Percentiles rank a stretch among this genome's conserved stretches.
These are phyloP conservation scores for Ramichloridium luteum DNA, from an alignment of 2,329 filamentous ascomycete species.

Conservation along the genomic window DNA sequence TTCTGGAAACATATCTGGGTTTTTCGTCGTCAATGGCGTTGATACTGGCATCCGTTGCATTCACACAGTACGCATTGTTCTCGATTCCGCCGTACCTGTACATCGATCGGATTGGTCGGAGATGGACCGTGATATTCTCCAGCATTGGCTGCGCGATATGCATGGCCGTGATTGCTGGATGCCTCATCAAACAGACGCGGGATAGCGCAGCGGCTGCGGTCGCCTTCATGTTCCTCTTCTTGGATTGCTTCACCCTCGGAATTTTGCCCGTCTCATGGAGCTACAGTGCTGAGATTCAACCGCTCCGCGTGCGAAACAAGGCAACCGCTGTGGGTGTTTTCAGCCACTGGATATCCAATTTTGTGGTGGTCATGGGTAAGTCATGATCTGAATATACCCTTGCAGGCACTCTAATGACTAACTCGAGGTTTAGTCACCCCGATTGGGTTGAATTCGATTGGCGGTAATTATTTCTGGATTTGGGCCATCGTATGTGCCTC, in stretches of 20 bases:
- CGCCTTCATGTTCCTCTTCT: constrained; percentile 36
- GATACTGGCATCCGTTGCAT: constrained; percentile 22
- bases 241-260: constrained; percentile 43
- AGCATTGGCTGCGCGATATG: constrained; percentile 23
- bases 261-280: constrained; percentile 30
- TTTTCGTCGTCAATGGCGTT: constrained; percentile 20
- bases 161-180: constrained; percentile 26
- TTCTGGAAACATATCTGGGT: constrained; percentile 18
- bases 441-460: constrained; percentile 18
- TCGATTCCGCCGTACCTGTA: constrained; percentile 24
- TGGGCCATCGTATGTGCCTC: constrained; percentile 42
- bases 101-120: constrained; percentile 22
- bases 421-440: too few relatives aligned
- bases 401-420: not conserved
- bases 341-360: constrained; percentile 39
- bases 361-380: constrained; percentile 25
- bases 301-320: constrained; percentile 36
- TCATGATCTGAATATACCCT: constrained; percentile 2
- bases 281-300: constrained; percentile 39
- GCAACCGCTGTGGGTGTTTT: constrained; percentile 37
- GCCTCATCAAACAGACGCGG: constrained; percentile 18
- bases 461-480: constrained; percentile 42
- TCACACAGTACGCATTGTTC: constrained; percentile 24
- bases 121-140: constrained; percentile 21
- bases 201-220: constrained; percentile 22